Percentiles rank a stretch among this genome's conserved stretches.
These are phyloP conservation scores for Sphagnum tenellum DNA, from an alignment of 225 moss, liverwort and hornwort genomes.

Conservation along the genomic window DNA sequence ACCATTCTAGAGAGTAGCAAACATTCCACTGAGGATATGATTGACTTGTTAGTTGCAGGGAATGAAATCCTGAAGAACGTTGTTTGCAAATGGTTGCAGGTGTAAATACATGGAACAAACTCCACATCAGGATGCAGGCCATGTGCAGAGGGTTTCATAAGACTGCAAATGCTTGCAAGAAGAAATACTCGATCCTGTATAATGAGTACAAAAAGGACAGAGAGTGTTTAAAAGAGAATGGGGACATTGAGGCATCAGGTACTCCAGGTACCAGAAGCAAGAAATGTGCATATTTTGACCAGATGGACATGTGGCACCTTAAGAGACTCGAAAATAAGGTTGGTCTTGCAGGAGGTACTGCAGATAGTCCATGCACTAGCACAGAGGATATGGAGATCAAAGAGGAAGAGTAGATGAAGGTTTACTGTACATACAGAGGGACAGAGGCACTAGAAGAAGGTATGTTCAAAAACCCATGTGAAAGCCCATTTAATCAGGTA, in stretches of 20 bases:
- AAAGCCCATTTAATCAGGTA: too few species aligned
- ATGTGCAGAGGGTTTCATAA: conserved; percentile 48
- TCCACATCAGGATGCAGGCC: conserved; percentile 39
- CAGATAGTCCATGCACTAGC: conserved; percentile 54
- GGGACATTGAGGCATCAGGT: conserved; percentile 27
- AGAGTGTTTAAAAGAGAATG: conserved; percentile 44
- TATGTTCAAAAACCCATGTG: too few species aligned
- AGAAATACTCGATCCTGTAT: conserved; percentile 62
- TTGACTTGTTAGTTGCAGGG: too few species aligned
- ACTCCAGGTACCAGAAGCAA: conserved; percentile 42
- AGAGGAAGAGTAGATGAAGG: conserved; percentile 25
- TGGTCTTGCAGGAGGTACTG: conserved; percentile 35
- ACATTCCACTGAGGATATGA: too few species aligned
- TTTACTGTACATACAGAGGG: too few species aligned
- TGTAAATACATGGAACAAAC: conserved; percentile 62
- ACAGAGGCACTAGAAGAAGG: too few species aligned
- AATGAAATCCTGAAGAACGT: too few species aligned
- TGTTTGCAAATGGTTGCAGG: conserved; percentile 18
- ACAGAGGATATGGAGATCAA: conserved; percentile 41
- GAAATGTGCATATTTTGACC: conserved; percentile 57
- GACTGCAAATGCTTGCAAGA: conserved; percentile 66
- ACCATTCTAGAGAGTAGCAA: too few species aligned
- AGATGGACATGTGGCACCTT: conserved; percentile 60
- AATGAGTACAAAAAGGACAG: conserved; percentile 62
- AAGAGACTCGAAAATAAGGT: conserved; percentile 42